Evolutionary conservation across 148 eudicot genomes (phyloP).

Genomic region (Rhododendron ferrugineum): DNA sequence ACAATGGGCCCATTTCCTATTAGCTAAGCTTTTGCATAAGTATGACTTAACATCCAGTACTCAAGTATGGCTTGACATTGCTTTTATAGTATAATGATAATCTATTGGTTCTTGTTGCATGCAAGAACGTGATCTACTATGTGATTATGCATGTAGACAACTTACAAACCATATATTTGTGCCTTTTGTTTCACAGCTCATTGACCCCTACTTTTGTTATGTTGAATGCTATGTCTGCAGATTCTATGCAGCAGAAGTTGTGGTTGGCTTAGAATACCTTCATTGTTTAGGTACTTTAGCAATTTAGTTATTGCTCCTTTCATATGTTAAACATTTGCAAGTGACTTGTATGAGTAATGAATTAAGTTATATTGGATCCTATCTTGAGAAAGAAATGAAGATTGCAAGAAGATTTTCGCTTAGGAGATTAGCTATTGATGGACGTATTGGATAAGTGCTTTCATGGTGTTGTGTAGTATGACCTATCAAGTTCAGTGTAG

Average conservation of each 20-base stretch:
- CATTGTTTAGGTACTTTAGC: slow-evolving; percentile 83
- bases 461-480: not conserved
- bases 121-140: not conserved
- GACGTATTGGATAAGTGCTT: not conserved
- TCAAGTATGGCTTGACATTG: not conserved
- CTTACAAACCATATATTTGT: not conserved
- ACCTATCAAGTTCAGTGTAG: not conserved
- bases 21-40: not conserved
- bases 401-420: not conserved
- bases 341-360: not conserved
- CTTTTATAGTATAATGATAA: not conserved
- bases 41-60: not conserved
- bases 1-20: not conserved
- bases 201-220: slow-evolving; percentile 2
- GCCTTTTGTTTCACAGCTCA: not conserved
- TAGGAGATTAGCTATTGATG: not conserved
- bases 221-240: slow-evolving; percentile 36
- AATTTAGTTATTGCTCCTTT: not conserved
- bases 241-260: slow-evolving; percentile 94
- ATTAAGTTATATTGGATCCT: not conserved
- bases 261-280: slow-evolving; percentile 93
- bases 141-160: not conserved
- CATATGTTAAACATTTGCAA: not conserved
- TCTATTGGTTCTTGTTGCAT: not conserved
- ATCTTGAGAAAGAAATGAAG: not conserved